phyloP scores from a whole-genome alignment of 2,329 filamentous ascomycete genomes.

The Paracorniculantispora psalliotae region DNA sequence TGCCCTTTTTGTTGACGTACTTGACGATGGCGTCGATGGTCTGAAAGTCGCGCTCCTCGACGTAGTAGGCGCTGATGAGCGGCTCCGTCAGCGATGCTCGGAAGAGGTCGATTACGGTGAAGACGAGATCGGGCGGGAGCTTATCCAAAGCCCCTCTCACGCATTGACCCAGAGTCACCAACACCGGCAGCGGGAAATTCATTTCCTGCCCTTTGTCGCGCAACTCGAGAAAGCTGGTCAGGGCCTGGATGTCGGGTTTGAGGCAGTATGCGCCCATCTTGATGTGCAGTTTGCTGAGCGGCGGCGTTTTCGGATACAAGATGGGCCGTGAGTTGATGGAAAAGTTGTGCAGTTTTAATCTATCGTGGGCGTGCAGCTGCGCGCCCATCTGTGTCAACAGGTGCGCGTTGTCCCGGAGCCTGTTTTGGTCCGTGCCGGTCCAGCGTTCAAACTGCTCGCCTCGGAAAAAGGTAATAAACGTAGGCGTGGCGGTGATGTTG shows the following conservation, averaged over 20 bases:
- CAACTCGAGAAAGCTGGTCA: conserved; percentile 67
- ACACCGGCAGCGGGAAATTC: conserved; percentile 65
- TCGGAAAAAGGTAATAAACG: conserved; percentile 78
- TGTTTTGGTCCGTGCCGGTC: conserved; percentile 67
- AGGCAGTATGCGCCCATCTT: conserved; percentile 63
- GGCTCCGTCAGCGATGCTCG: conserved; percentile 72
- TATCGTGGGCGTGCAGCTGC: conserved; percentile 70
- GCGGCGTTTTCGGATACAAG: conserved; percentile 72
- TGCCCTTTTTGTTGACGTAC: conserved; percentile 48
- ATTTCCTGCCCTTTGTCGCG: conserved; percentile 46
- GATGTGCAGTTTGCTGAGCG: conserved; percentile 71
- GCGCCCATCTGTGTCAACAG: conserved; percentile 70
- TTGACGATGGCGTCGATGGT: conserved; percentile 60
- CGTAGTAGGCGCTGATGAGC: conserved; percentile 75
- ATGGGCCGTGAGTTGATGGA: conserved; percentile 61
- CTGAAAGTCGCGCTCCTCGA: conserved; percentile 63
- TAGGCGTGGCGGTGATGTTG: conserved; percentile 72
- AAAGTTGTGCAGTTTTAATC: conserved; percentile 65
- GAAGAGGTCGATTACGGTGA: conserved; percentile 81
- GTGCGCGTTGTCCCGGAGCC: conserved; percentile 66
- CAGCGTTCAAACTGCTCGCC: conserved; percentile 75
- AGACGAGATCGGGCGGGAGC: conserved; percentile 62
- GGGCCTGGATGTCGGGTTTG: conserved; percentile 53
- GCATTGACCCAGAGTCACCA: conserved; percentile 59
- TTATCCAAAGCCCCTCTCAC: conserved; percentile 50